These are phyloP conservation scores for Debaryomyces coudertii DNA, from an alignment of 1,139 yeast genomes.

Conservation along the genomic window DNA sequence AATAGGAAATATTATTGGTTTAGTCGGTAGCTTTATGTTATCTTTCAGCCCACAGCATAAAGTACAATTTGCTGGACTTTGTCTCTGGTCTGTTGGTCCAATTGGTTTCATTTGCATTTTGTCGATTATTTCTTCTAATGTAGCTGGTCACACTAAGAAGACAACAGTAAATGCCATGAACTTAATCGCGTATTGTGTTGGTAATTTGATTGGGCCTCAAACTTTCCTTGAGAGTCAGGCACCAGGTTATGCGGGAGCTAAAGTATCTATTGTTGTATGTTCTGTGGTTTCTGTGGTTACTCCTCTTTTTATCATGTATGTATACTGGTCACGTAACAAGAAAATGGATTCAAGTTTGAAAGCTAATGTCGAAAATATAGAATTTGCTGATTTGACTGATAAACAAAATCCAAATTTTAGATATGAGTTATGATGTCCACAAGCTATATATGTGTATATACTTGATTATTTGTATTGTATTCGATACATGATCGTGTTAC, in stretches of 20 bases:
- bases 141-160: slow-evolving; percentile 74
- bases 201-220: slow-evolving; percentile 75
- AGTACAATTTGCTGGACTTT: slow-evolving; percentile 39
- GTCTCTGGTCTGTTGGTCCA: slow-evolving; percentile 25
- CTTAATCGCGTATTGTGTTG: slow-evolving; percentile 65
- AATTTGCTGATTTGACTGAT: slow-evolving; percentile 25
- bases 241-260: slow-evolving; percentile 53
- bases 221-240: slow-evolving; percentile 54
- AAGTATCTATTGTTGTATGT: slow-evolving; percentile 40
- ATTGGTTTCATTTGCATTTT: slow-evolving; percentile 52
- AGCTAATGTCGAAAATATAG: slow-evolving; percentile 14
- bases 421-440: slow-evolving; percentile 12
- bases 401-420: slow-evolving; percentile 21
- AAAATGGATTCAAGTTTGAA: slow-evolving; percentile 14
- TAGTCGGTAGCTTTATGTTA: slow-evolving; percentile 49
- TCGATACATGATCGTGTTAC: no score
- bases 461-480: no score
- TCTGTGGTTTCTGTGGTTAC: slow-evolving; percentile 18
- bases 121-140: slow-evolving; percentile 55
- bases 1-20: slow-evolving; percentile 38
- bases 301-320: slow-evolving; percentile 6
- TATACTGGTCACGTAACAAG: slow-evolving; percentile 9
- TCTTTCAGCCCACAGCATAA: slow-evolving; percentile 44
- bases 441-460: no score
- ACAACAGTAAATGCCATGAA: slow-evolving; percentile 60